A percentile compares a stretch with the other conserved stretches of the same genome.
Evolutionary conservation across 352 stramenopile genomes (phyloP).

Genomic region (Blastocystis sp.): DNA sequence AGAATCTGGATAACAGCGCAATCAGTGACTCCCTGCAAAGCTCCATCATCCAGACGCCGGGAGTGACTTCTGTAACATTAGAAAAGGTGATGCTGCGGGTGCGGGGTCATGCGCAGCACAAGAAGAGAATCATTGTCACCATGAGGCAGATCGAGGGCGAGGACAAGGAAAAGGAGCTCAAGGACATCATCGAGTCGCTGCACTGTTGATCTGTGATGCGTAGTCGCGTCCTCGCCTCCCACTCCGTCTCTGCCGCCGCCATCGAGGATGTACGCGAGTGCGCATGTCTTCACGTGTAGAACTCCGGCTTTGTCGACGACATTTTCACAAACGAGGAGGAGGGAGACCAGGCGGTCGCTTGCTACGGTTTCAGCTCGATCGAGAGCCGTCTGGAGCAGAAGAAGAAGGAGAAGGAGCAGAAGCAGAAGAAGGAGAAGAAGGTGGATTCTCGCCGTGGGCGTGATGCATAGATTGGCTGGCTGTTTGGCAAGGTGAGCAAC

Average conservation of each 20-base stretch:
- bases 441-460: not conserved
- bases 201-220: not conserved
- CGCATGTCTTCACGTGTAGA: not conserved
- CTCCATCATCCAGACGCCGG: constrained; percentile 48
- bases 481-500: constrained; percentile 57
- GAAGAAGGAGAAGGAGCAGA: constrained; percentile 52
- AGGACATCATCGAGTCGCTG: constrained; percentile 22
- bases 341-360: constrained; percentile 40
- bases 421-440: constrained; percentile 69
- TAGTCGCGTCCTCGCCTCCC: constrained; percentile 46
- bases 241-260: not conserved
- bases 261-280: constrained; percentile 6
- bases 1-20: not conserved
- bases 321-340: constrained; percentile 49
- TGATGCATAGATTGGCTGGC: constrained; percentile 26
- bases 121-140: constrained; percentile 63
- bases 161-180: constrained; percentile 49
- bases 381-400: constrained; percentile 68
- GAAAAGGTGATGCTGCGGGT: constrained; percentile 13
- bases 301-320: constrained; percentile 57
- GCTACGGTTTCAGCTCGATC: constrained; percentile 67
- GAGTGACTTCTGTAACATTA: constrained; percentile 55
- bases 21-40: constrained; percentile 25
- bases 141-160: constrained; percentile 30
- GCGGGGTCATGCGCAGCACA: not conserved